These are phyloP conservation scores for Colletotrichum endophyticum DNA, from an alignment of 2,329 filamentous ascomycete species.

Conservation along the genomic window DNA sequence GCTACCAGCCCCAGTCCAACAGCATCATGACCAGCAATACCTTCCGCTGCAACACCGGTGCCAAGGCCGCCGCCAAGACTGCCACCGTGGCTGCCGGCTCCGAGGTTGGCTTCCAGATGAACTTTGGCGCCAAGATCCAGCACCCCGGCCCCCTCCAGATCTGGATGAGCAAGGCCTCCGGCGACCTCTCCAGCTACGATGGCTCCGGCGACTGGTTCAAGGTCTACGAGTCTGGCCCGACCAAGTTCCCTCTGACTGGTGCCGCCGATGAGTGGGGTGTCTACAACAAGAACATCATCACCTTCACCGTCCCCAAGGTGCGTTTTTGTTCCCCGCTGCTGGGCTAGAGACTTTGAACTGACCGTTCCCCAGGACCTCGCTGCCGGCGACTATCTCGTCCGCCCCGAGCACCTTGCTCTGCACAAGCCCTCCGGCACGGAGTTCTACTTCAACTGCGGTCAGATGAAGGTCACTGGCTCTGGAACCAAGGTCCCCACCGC, in stretches of 20 bases:
- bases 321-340: neutral
- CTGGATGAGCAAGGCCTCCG: slow-evolving; percentile 14
- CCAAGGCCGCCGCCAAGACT: neutral
- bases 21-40: neutral
- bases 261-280: neutral
- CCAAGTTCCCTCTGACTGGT: neutral
- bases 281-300: neutral
- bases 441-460: slow-evolving; percentile 48
- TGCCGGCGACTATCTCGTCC: slow-evolving; percentile 42
- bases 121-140: neutral
- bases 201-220: slow-evolving; percentile 29
- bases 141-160: slow-evolving; percentile 8
- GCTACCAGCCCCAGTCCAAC: neutral
- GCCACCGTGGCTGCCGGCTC: neutral
- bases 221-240: slow-evolving; percentile 17
- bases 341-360: slow-evolving; percentile 23
- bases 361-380: slow-evolving; percentile 38
- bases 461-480: slow-evolving; percentile 43
- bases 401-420: slow-evolving; percentile 49
- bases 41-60: slow-evolving; percentile 3
- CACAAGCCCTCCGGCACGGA: slow-evolving; percentile 38
- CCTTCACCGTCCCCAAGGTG: neutral
- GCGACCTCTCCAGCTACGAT: slow-evolving; percentile 16
- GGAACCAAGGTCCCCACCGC: slow-evolving; percentile 39
- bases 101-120: slow-evolving; percentile 8